These are phyloP conservation scores for Exophiala phaeomuriformis DNA, from an alignment of 2,329 filamentous ascomycete species.

Conservation along the genomic window DNA sequence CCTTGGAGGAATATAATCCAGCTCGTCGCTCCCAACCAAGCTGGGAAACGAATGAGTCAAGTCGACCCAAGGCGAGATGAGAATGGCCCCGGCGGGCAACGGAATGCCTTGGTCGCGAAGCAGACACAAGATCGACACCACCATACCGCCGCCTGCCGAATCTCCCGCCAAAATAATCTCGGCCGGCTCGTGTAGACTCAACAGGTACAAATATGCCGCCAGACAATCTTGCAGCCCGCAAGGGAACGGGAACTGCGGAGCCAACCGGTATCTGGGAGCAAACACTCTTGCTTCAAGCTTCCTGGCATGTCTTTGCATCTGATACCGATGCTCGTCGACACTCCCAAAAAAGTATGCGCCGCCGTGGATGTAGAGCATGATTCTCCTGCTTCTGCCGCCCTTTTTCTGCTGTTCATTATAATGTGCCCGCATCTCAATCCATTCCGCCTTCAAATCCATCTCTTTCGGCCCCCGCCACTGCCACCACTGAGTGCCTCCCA, in stretches of 20 bases:
- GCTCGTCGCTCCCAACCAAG: constrained; percentile 60
- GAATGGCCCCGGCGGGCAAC: constrained; percentile 77
- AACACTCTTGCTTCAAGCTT: constrained; percentile 88
- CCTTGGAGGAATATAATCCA: constrained; percentile 81
- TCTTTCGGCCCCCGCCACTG: constrained; percentile 65
- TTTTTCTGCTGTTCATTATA: constrained; percentile 62
- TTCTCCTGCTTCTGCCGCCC: constrained; percentile 56
- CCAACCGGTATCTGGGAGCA: constrained; percentile 76
- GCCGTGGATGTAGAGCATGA: constrained; percentile 92
- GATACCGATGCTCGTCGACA: constrained; percentile 94
- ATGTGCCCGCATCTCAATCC: constrained; percentile 91
- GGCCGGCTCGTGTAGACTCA: constrained; percentile 66
- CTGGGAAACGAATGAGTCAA: constrained; percentile 93
- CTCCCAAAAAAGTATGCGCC: constrained; percentile 95
- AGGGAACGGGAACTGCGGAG: constrained; percentile 92
- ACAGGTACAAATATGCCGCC: constrained; percentile 75
- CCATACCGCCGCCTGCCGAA: constrained; percentile 88
- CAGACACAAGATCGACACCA: constrained; percentile 68
- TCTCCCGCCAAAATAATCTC: constrained; percentile 87
- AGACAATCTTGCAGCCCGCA: constrained; percentile 87
- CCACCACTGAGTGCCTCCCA: constrained; percentile 85
- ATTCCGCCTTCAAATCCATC: constrained; percentile 68
- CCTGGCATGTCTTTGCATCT: constrained; percentile 89
- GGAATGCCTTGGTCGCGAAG: constrained; percentile 77
- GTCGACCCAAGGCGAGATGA: constrained; percentile 95